phyloP scores from a whole-genome alignment of 2,329 filamentous ascomycete genomes.

The Fusarium sp. region DNA sequence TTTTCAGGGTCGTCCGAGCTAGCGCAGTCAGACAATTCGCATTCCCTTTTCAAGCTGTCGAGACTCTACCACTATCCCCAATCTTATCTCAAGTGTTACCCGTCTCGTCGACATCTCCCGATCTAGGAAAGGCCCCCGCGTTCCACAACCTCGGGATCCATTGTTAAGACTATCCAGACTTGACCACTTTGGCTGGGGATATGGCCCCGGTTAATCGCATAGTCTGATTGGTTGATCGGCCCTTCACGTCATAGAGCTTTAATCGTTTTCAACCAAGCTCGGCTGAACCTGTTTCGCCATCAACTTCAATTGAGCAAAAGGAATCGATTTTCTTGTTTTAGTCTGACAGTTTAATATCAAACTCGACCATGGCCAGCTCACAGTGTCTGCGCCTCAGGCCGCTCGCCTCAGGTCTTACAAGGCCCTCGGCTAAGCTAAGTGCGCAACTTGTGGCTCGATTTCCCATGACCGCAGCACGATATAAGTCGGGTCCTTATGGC shows the following conservation, averaged over 20 bases:
- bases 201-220: constrained; percentile 30
- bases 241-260: constrained; percentile 38
- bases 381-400: constrained; percentile 43
- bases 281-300: constrained; percentile 23
- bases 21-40: neutral
- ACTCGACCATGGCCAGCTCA: constrained; percentile 42
- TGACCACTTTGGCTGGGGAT: neutral
- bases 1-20: neutral
- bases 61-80: constrained; percentile 25
- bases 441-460: constrained; percentile 35
- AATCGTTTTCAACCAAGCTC: constrained; percentile 26
- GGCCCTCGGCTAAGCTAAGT: constrained; percentile 41
- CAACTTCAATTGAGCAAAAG: constrained; percentile 9
- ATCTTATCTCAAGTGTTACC: constrained; percentile 20
- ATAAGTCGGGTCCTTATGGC: constrained; percentile 76
- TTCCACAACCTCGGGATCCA: constrained; percentile 37
- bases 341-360: neutral
- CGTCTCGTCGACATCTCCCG: constrained; percentile 30
- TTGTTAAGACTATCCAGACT: constrained; percentile 6
- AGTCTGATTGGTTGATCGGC: constrained; percentile 22
- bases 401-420: constrained; percentile 40
- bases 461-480: constrained; percentile 54
- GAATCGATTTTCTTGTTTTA: neutral
- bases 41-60: constrained; percentile 13
- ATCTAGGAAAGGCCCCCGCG: constrained; percentile 31